Percentiles rank a stretch among this genome's conserved stretches.
phyloP scores from a whole-genome alignment of 179 eudicot species.

The Beta lomatogona region DNA sequence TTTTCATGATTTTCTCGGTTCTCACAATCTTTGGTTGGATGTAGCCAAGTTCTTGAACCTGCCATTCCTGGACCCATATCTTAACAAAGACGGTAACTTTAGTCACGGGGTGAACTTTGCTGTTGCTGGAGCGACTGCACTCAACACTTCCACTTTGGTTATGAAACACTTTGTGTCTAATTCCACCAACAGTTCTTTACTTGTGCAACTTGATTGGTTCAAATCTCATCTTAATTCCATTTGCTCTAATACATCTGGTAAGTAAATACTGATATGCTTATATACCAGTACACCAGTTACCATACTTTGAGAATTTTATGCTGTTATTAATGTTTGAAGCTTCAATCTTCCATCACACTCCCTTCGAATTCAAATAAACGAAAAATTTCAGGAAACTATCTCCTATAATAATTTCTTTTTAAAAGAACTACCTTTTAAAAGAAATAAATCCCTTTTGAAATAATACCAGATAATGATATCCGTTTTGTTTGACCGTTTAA shows the following conservation, averaged over 20 bases:
- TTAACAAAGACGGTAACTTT: conserved; percentile 20
- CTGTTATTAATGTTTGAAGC: too few species aligned
- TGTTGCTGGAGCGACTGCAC: conserved; percentile 27
- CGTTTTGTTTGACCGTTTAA: too few species aligned
- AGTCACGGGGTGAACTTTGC: conserved; percentile 31
- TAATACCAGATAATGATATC: too few species aligned
- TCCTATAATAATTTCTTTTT: too few species aligned
- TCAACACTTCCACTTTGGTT: conserved; percentile 13
- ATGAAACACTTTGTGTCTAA: neutral
- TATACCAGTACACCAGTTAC: too few species aligned
- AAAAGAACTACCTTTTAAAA: too few species aligned
- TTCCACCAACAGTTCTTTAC: conserved; percentile 16
- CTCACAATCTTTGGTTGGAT: neutral
- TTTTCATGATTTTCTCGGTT: neutral
- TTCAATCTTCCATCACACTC: too few species aligned
- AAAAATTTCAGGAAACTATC: too few species aligned
- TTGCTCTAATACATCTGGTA: conserved; percentile 12
- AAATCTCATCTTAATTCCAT: conserved; percentile 22
- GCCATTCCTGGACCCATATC: conserved; percentile 27
- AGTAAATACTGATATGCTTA: neutral
- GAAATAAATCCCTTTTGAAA: too few species aligned
- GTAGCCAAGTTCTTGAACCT: conserved; percentile 23
- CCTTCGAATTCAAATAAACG: too few species aligned
- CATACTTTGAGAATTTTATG: too few species aligned
- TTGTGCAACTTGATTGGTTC: conserved; percentile 29